Conservation (phyloP, 1,284 basidiomycete genomes). For the Coriolopsis trogii region DNA sequence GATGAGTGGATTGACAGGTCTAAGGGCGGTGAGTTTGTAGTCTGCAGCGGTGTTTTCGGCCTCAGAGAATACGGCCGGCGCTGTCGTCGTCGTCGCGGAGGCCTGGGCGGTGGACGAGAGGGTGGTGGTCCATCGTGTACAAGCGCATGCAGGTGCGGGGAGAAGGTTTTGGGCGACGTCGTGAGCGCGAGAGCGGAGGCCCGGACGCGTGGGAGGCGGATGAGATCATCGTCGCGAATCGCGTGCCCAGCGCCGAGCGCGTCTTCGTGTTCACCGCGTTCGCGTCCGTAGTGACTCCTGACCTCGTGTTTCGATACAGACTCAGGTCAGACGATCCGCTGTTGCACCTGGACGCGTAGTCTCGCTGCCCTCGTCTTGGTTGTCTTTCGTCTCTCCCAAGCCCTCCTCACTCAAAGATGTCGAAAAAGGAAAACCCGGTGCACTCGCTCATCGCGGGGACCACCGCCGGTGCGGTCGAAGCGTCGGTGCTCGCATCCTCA, state of each 20-base stretch:
- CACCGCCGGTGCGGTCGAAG: conserved; percentile 94
- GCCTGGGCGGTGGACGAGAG: neutral
- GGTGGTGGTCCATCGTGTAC: neutral
- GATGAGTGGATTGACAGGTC: neutral
- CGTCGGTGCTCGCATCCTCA: conserved; percentile 55
- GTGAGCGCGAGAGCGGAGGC: conserved; percentile 5
- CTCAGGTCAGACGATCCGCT: no score
- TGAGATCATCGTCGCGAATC: conserved; percentile 13
- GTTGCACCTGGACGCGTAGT: no score
- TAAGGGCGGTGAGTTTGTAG: neutral
- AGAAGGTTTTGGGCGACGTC: no score
- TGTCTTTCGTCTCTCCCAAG: neutral
- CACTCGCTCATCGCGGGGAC: conserved; percentile 89
- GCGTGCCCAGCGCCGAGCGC: no score
- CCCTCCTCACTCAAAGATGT: conserved; percentile 16
- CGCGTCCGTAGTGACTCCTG: neutral
- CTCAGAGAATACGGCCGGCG: no score
- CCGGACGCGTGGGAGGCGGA: conserved; percentile 6
- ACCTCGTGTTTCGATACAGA: no score
- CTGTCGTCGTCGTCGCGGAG: neutral
- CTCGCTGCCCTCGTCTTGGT: no score
- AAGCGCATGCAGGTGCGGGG: no score
- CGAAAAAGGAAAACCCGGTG: conserved; percentile 74
- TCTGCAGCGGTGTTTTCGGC: neutral
- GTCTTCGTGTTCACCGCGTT: neutral